Percentiles rank a stretch among this genome's conserved stretches.
Conservation (phyloP, 495 filamentous ascomycete genomes). For the Cetradonia linearis region DNA sequence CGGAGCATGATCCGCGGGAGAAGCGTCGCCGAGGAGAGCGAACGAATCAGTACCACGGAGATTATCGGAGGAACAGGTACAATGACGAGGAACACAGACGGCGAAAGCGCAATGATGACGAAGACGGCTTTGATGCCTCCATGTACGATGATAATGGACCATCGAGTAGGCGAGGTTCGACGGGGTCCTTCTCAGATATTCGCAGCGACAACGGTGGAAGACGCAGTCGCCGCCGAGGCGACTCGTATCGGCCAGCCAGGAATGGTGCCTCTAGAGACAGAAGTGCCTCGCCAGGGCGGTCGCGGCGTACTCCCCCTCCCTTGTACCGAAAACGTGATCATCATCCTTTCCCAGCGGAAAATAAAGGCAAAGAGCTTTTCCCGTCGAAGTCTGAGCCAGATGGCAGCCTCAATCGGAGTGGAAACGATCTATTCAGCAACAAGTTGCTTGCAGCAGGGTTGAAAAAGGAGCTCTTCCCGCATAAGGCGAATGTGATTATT, state of each 20-base stretch:
- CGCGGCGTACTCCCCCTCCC: slow-evolving; percentile 23
- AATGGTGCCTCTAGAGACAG: slow-evolving; percentile 32
- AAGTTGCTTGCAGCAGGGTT: slow-evolving; percentile 37
- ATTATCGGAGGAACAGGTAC: slow-evolving; percentile 44
- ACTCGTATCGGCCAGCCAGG: slow-evolving; percentile 18
- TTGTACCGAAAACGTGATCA: slow-evolving; percentile 9
- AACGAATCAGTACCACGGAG: slow-evolving; percentile 42
- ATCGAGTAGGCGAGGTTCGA: slow-evolving; percentile 9
- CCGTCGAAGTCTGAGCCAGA: slow-evolving; percentile 23
- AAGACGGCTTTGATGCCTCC: slow-evolving; percentile 52
- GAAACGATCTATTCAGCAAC: slow-evolving; percentile 29
- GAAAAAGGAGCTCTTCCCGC: slow-evolving; percentile 62
- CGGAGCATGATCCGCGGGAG: slow-evolving; percentile 76
- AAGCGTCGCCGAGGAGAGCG: slow-evolving; percentile 41
- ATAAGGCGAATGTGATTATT: slow-evolving; percentile 41
- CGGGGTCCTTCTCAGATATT: slow-evolving; percentile 33
- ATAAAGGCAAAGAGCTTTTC: slow-evolving; percentile 41
- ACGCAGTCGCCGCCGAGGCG: not conserved
- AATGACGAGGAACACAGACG: slow-evolving; percentile 47
- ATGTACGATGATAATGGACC: slow-evolving; percentile 64
- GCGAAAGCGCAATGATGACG: slow-evolving; percentile 37
- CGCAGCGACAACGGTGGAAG: slow-evolving; percentile 7
- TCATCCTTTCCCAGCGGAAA: slow-evolving; percentile 26
- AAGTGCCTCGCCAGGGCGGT: slow-evolving; percentile 66
- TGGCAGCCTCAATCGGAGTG: not conserved